Evolutionary conservation across 176 grass and related monocot species (phyloP), one percentile per base, ranked within the genome.

Genomic region (Carex kokanica): DNA sequence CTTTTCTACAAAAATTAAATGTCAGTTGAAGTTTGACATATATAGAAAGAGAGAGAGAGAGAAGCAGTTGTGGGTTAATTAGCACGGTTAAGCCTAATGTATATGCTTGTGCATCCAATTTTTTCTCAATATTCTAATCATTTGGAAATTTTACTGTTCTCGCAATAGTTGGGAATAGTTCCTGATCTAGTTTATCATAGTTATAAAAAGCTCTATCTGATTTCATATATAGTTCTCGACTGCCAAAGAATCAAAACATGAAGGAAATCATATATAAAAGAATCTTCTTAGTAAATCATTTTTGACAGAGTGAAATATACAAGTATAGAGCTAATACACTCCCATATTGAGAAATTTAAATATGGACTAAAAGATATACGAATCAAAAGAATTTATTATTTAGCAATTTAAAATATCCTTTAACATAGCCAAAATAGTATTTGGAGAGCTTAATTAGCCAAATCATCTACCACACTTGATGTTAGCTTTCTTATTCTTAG

Each of bases 391-490:
- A 23, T 73, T 27, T 27, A 27, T 27, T 24, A 43, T 47, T 45
- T 24, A 70, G 17, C 34, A 74, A 25, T 25, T 74, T 69, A 69
- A n/a, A 38, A 69, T 18, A 59, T 36, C 15, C 54, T 18, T 60
- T 80, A 38, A 40, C 79, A 64, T 45, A 6, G 20, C 57, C 57
- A 81, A 64, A 81, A 81, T 63, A 43, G 62, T 21, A 25, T 18
- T 20, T 41, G 15, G 69, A 74, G 63, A 59, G n/a, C 40, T 81
- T 81, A 27, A 27, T 27, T 27, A 49, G 17, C 4, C 32, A 81
- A 64, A 63, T 65, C 45, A 81, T 65, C 11, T 81, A 65, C 79
- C 79, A 61, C 20, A 23, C 70, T 81, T 60, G 41, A 81, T 25
- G 58, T 64, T 74, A 64, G 79, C 41, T 65, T 63, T 51, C 36